A percentile compares a stretch with the other conserved stretches of the same genome.
These are phyloP conservation scores for Candida easanensis DNA, from an alignment of 805 yeast genomes.

Conservation along the genomic window DNA sequence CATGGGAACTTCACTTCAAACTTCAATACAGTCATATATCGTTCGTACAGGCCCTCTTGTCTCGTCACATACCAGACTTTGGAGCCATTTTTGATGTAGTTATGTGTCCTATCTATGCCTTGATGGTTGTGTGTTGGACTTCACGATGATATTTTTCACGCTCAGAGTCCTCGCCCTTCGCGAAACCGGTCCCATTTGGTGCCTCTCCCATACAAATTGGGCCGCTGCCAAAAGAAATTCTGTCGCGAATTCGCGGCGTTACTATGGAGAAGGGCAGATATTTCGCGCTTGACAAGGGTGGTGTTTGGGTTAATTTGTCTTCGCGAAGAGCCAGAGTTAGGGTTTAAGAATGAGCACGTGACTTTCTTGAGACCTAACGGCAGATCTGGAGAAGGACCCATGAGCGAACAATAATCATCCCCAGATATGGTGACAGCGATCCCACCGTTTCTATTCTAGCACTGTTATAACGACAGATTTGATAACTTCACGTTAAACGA, in stretches of 20 bases:
- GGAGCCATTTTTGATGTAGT: constrained; percentile 41
- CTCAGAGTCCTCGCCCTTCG: constrained; percentile 5
- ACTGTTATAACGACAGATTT: too few relatives aligned
- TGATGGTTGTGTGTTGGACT: background rate
- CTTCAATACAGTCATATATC: background rate
- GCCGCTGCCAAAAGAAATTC: constrained; percentile 1
- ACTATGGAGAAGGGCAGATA: background rate
- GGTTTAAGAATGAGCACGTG: background rate
- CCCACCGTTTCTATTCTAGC: too few relatives aligned
- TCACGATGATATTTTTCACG: constrained; percentile 17
- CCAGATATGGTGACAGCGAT: too few relatives aligned
- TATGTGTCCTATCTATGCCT: constrained; percentile 1
- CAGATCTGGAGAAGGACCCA: background rate
- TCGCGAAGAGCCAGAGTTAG: too few relatives aligned
- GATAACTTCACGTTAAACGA: too few relatives aligned
- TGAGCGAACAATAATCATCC: too few relatives aligned
- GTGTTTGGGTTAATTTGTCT: background rate
- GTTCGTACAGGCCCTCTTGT: background rate
- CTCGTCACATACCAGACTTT: constrained; percentile 48
- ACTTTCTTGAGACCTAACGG: background rate
- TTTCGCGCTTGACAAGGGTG: too few relatives aligned
- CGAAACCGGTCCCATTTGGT: background rate
- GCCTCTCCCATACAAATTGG: background rate
- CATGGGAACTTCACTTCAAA: too few relatives aligned
- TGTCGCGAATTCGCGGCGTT: constrained; percentile 1